Base-by-base conservation (phyloP, 352 stramenopile species). In the Globisporangium ultimum region DNA sequence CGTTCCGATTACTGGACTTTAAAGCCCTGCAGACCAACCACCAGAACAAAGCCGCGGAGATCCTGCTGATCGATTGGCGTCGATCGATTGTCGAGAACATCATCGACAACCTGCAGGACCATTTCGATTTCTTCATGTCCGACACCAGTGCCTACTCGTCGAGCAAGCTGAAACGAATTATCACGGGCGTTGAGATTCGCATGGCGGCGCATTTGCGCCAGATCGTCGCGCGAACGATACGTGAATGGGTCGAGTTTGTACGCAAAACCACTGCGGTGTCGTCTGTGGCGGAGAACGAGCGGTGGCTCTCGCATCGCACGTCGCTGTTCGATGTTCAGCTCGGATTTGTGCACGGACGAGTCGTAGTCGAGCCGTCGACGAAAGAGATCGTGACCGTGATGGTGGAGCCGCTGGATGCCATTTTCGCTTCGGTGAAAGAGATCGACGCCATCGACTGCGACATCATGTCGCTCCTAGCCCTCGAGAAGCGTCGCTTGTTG, bases 81-180 rank as follows among this genome's bases (percentile, higher is more conserved):
- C 84, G 88, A 11, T 78, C 88, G 2, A 92, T 97, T 36, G 74
- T 94, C 10, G 93, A 98, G 68, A 96, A 96, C 51, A 79, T 97
- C 41, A 94, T 97, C 64, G 93, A 98, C 71, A 96, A 95, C 59
- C 69, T 98, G 6, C 93, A 98, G 66, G 93, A 98, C 60, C 78
- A 96, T 59, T 97, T 89, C 57, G 91, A 98, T 54, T 93, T 98
- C 60, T 98, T 97, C 61, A 76, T 96, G 21, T 95, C 88, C 0
- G 88, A 97, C 53, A 49, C 63, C 2, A 55, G 62, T 2, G 64
- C 68, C 2, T 98, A 95, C 58, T 41, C 63, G 6, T 22, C 38
- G 9, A 84, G 78, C 43, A 68, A 66, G 12, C 71, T 98, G 7
- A 72, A 83, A 36, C 69, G 87, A 46, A 76, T 98, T 38, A 70